Base-by-base conservation (phyloP, 257 asterid genomes). In the Cynanchum wilfordii region DNA sequence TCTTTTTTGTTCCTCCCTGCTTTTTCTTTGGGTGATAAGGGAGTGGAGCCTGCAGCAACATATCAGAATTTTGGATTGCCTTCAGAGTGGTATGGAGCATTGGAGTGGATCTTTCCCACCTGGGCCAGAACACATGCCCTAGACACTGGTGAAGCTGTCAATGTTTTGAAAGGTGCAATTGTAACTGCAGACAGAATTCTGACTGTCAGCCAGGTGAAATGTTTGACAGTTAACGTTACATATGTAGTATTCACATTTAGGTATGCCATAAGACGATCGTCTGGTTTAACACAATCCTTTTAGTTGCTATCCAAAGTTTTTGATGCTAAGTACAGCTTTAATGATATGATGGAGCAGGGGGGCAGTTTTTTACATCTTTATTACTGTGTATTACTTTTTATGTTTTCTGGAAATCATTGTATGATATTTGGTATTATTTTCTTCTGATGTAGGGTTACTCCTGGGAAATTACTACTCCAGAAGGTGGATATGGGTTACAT, bases 101-200 rank as follows among this genome's bases (percentile, higher is more conserved):
- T 95, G 77, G 99, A 88, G 82, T 95, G 98, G 97, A 87, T 95
- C 25, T 95, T 92, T 54, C 99, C 99, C 47, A 90, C 90, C 5
- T 92, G 99, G 99, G 97, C 99, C 10, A 87, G 99, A 75, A 82
- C 89, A 4, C 99, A 95, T 72, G 99, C 99, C 64, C 92, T 95
- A 25, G 98, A 92, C 78, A 95, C 97, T n/a, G 99, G 99, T 52
- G 97, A 89, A 86, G 96, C 99, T 0, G 98, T 95, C 72, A 95
- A 95, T 75, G 84, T 90, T 73, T 83, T 95, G 77, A 95, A 95
- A 83, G 87, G 97, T 67, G 98, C 98, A 77, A 81, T 95, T 22
- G 92, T 92, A 74, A 87, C 96, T 49, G 92, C 99, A 33, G 99
- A 95, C 80, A 84, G 99, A 79, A 89, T 95, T 75, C 78, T 92